A percentile compares a stretch with the other conserved stretches of the same genome.
Conservation (phyloP, 768 basidiomycete genomes). For the Podaxis sp. region DNA sequence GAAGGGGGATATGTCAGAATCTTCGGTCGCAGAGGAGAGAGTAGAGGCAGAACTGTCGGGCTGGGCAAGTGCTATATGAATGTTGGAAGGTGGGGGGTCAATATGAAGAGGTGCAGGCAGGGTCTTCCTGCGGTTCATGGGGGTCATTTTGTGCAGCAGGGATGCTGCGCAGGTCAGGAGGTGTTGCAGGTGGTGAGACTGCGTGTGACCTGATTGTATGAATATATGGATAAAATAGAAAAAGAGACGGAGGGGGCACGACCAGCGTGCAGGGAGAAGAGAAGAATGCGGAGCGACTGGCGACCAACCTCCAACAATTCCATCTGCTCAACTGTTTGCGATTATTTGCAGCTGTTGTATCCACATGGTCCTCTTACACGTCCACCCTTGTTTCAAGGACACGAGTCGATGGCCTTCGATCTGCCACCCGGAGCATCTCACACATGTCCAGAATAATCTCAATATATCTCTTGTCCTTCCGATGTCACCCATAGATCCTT, state of each 20-base stretch:
- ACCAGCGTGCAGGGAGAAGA: constrained; percentile 38
- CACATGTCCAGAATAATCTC: neutral
- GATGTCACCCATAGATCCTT: no score
- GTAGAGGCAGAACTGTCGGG: constrained; percentile 48
- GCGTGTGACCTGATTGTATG: neutral
- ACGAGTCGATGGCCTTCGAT: neutral
- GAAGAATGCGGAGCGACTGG: constrained; percentile 16
- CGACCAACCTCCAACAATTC: neutral
- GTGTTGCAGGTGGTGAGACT: neutral
- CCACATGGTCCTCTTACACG: neutral
- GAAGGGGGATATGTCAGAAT: constrained; percentile 48
- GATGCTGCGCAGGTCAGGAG: neutral
- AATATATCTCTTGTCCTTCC: no score
- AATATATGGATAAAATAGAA: neutral
- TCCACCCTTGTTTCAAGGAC: neutral
- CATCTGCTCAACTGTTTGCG: neutral
- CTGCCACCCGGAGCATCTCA: neutral
- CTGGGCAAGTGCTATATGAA: constrained; percentile 48
- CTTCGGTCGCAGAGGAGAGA: constrained; percentile 50
- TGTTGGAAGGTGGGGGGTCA: constrained; percentile 45
- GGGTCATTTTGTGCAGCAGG: constrained; percentile 21
- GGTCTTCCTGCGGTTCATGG: constrained; percentile 47
- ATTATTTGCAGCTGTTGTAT: neutral
- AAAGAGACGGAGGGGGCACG: constrained; percentile 26
- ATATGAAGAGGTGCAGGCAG: constrained; percentile 59